Evolutionary conservation across 805 yeast genomes (phyloP), one percentile per base, ranked within the genome.

Genomic region (Yamadazyma philogaea): DNA sequence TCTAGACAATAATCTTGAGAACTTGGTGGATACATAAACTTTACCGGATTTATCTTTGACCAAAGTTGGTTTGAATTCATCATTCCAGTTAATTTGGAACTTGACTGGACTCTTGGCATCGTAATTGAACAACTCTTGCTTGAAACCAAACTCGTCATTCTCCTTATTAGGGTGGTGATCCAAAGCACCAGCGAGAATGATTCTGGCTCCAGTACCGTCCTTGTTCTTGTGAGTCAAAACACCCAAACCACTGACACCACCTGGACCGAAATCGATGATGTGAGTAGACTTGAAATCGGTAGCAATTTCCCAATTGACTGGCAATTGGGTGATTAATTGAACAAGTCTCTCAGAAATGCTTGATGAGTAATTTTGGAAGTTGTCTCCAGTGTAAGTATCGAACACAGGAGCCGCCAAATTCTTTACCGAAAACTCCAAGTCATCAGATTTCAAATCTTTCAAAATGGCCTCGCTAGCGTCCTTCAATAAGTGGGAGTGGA

Each of bases 171-270:
- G 69, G 16, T 44, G 48, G 21, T 42, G 33, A 53, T 87, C 96
- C 46, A 93, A 71, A 49, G 93, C 82, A 64, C 98, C 98, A 40
- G 95, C 98, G 54, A 95, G 78, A 55, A 93, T 87, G 51, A 91
- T 74, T 68, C 99, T 85, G 38, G 86, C 85, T 68, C 99, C 99
- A 40, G 97, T 88, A 66, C 99, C 99, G 57, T 93, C 99, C 68
- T 91, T 93, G 75, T 91, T 93, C 70, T 96, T 84, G 70, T 89
- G 96, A 44, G 99, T 93, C 55, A 93, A 77, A 48, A 86, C 86
- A 70, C 99, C 99, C 53, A 93, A 75, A 57, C 99, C 99, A 34
- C 97, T 87, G 30, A 87, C 82, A 55, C 98, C 98, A 68, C 99
- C 99, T 48, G 99, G 99, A 63, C 99, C 99, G 56, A 93, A 93